A percentile compares a stretch with the other conserved stretches of the same genome.
These are phyloP conservation scores for Paraconiothyrium brasiliense DNA, from an alignment of 2,329 filamentous ascomycete genomes.

Conservation along the genomic window DNA sequence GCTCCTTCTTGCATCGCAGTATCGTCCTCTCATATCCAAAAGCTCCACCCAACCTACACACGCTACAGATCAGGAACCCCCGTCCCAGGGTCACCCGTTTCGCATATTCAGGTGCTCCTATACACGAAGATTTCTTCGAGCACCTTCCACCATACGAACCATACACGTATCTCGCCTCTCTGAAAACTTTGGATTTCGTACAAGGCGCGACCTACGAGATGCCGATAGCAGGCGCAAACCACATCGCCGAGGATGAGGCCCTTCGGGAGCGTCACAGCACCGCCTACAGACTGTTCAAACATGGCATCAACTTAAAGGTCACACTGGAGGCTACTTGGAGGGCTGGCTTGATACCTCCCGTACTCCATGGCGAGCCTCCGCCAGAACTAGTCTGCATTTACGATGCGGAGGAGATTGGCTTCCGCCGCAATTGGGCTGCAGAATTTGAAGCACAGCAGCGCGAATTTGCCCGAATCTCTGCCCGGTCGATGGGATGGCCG, in stretches of 20 bases:
- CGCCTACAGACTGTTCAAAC: conserved; percentile 36
- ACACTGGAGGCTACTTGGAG: conserved; percentile 36
- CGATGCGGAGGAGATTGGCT: conserved; percentile 57
- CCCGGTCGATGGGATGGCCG: not conserved
- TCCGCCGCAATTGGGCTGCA: conserved; percentile 26
- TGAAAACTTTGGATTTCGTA: conserved; percentile 39
- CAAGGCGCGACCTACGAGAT: conserved; percentile 31
- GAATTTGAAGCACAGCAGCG: not conserved
- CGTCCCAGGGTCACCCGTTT: not conserved
- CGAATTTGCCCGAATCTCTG: not conserved
- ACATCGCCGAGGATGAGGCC: conserved; percentile 36
- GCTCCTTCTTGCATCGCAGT: conserved; percentile 40
- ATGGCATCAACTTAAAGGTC: conserved; percentile 39
- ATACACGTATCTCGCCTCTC: conserved; percentile 37
- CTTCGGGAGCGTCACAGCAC: conserved; percentile 39
- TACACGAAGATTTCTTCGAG: conserved; percentile 39
- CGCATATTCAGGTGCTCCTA: not conserved
- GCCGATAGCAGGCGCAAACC: conserved; percentile 21
- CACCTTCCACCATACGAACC: conserved; percentile 33
- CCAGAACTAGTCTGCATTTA: conserved; percentile 40
- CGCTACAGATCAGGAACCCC: conserved; percentile 37
- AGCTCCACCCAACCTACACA: conserved; percentile 41
- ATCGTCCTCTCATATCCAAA: conserved; percentile 37
- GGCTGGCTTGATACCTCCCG: conserved; percentile 41
- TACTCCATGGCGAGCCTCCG: conserved; percentile 38